These are phyloP conservation scores for Echinochloa phyllopogon DNA, from an alignment of 176 grass and related monocot species.

Conservation along the genomic window DNA sequence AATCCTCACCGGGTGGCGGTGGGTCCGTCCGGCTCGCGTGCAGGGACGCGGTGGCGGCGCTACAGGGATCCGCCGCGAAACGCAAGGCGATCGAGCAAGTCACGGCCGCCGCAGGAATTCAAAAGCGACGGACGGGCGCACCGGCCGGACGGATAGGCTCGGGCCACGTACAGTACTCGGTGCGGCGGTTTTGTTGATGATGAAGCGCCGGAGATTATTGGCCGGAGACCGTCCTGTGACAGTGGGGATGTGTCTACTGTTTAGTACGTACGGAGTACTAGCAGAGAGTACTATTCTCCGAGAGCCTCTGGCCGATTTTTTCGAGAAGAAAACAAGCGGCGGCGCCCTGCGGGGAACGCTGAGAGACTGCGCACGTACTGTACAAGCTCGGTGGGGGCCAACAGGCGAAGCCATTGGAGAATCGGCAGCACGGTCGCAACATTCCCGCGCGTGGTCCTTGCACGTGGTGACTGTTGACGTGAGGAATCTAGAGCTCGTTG, in stretches of 20 bases:
- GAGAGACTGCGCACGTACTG: not conserved
- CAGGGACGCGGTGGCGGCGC: not conserved
- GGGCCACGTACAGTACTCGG: not conserved
- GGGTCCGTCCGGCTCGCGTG: too few species aligned
- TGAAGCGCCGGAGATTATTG: not conserved
- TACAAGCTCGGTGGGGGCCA: not conserved
- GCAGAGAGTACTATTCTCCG: not conserved
- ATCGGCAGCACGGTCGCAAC: not conserved
- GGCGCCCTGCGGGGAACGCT: not conserved
- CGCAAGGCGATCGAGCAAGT: not conserved
- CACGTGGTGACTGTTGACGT: not conserved
- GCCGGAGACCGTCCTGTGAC: not conserved
- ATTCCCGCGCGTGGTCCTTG: not conserved
- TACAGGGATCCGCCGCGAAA: too few species aligned
- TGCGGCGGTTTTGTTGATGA: not conserved
- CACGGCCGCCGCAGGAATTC: slow-evolving; percentile 9
- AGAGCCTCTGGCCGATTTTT: not conserved
- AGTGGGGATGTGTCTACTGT: not conserved
- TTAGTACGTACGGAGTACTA: not conserved
- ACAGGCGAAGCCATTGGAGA: not conserved
- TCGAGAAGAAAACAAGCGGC: not conserved
- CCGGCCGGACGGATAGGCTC: not conserved
- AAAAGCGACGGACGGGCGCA: not conserved
- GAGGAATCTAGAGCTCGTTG: not conserved
- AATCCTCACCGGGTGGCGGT: not conserved